Evolutionary conservation across 2,329 filamentous ascomycete species (phyloP).

Genomic region (Cladophialophora psammophila): DNA sequence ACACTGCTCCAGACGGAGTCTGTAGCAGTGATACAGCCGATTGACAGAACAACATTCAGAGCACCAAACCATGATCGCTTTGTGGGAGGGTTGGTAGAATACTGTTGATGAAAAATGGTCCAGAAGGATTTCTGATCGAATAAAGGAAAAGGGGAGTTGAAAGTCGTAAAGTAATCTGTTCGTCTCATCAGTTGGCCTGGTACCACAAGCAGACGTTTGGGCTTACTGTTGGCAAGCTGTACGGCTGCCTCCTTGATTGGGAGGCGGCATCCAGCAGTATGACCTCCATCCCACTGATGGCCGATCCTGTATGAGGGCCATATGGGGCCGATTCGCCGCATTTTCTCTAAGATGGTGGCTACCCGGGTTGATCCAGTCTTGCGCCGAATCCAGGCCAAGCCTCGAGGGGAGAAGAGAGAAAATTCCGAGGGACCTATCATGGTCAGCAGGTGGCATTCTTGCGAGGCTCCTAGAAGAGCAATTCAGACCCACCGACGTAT

Average conservation of each 20-base stretch:
- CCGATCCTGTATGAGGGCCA: constrained; percentile 20
- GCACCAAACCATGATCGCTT: constrained; percentile 18
- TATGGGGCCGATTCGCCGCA: constrained; percentile 4
- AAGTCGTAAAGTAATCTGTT: constrained; percentile 26
- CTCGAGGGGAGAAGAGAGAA: constrained; percentile 24
- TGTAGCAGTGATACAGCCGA: constrained; percentile 22
- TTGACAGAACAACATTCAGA: constrained; percentile 25
- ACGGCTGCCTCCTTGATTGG: constrained; percentile 20
- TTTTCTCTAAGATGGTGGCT: background rate
- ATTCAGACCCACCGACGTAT: constrained; percentile 22
- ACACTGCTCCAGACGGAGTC: constrained; percentile 13
- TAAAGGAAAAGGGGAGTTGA: constrained; percentile 23
- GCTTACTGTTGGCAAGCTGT: constrained; percentile 24
- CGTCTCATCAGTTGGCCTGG: background rate
- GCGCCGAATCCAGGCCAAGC: constrained; percentile 24
- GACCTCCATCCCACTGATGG: constrained; percentile 8
- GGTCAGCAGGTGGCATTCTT: background rate
- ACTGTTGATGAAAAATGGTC: constrained; percentile 21
- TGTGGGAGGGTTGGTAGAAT: background rate
- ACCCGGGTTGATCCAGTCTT: constrained; percentile 22
- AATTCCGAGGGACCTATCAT: constrained; percentile 20
- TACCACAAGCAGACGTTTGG: background rate
- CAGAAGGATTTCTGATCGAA: constrained; percentile 19
- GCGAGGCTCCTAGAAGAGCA: background rate
- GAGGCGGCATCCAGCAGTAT: constrained; percentile 1